phyloP scores from a whole-genome alignment of 441 rosid species.

The Pelargonium citronellum region DNA sequence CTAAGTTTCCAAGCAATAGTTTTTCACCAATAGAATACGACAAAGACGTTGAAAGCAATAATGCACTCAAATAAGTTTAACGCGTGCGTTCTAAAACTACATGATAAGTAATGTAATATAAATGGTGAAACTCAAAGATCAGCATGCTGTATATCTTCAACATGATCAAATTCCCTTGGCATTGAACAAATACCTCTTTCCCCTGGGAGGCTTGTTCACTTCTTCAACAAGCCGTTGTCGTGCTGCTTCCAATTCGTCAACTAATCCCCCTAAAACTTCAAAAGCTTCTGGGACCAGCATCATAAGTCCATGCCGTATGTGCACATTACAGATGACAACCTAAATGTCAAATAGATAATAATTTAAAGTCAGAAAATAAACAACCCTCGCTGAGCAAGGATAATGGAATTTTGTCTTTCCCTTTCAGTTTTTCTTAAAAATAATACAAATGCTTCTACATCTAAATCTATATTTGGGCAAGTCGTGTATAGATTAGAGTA shows the following conservation, averaged over 20 bases:
- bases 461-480: background rate
- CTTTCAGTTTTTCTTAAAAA: background rate
- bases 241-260: slow-evolving; percentile 71
- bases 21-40: slow-evolving; percentile 1
- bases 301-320: slow-evolving; percentile 69
- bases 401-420: background rate
- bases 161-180: slow-evolving; percentile 8
- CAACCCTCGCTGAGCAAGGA: background rate
- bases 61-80: slow-evolving; percentile 3
- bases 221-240: slow-evolving; percentile 61
- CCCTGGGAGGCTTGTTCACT: slow-evolving; percentile 92
- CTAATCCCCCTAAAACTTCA: slow-evolving; percentile 80
- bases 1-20: background rate
- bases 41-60: slow-evolving; percentile 9
- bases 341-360: slow-evolving; percentile 24
- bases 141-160: slow-evolving; percentile 13
- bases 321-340: slow-evolving; percentile 71
- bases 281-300: slow-evolving; percentile 85
- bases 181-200: slow-evolving; percentile 57
- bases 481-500: background rate
- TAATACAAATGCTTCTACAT: background rate
- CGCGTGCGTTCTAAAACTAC: slow-evolving; percentile 4
- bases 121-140: slow-evolving; percentile 10
- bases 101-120: background rate
- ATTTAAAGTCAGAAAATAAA: slow-evolving; percentile 5